phyloP scores from a whole-genome alignment of 345 rosid genomes.

The Salix caprea region DNA sequence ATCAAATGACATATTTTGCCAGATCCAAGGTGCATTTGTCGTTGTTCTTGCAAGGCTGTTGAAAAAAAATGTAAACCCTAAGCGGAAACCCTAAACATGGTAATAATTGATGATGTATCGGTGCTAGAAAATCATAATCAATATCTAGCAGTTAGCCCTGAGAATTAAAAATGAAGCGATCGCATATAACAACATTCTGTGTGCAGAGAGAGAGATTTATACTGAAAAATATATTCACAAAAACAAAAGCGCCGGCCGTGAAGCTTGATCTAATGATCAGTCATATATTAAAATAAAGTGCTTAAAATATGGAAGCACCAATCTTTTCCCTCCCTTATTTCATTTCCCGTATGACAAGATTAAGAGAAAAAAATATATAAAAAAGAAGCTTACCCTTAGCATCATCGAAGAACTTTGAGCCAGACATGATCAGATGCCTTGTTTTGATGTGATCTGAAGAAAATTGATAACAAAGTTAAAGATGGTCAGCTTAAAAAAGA shows the following conservation, averaged over 20 bases:
- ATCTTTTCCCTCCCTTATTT: too few relatives aligned
- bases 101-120: neutral
- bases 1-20: neutral
- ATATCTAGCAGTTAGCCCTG: too few relatives aligned
- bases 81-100: neutral
- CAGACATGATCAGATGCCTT: neutral
- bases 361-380: neutral
- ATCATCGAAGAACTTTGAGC: neutral
- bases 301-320: too few relatives aligned
- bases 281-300: too few relatives aligned
- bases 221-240: too few relatives aligned
- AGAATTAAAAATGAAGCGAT: too few relatives aligned
- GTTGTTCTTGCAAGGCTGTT: neutral
- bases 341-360: neutral
- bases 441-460: neutral
- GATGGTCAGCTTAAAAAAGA: neutral
- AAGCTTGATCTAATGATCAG: too few relatives aligned
- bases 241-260: too few relatives aligned
- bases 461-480: neutral
- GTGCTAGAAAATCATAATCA: neutral
- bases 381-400: neutral
- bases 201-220: too few relatives aligned
- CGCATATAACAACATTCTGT: too few relatives aligned
- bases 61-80: neutral
- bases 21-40: neutral